Conservation (phyloP, 1,139 yeast genomes). For the Dujonia santamariae region DNA sequence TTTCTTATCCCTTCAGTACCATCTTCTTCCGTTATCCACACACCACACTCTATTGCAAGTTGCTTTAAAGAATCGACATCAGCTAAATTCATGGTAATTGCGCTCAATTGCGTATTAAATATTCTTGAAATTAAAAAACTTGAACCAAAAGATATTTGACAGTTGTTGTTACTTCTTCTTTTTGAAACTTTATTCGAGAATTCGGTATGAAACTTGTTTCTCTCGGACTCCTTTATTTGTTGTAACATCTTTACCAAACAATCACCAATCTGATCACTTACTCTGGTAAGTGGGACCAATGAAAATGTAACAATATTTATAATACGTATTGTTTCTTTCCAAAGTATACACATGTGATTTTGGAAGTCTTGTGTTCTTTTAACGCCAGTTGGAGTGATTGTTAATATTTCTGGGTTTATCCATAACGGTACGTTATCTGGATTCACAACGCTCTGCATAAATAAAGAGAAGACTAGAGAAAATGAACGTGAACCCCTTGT, state of each 20-base stretch:
- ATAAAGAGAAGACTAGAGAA: constrained; percentile 4
- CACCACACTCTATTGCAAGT: constrained; percentile 6
- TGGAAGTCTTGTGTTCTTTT: constrained; percentile 24
- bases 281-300: constrained; percentile 22
- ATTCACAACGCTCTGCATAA: background rate
- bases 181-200: constrained; percentile 19
- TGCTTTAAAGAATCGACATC: constrained; percentile 1
- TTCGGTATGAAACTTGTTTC: constrained; percentile 23
- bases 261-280: constrained; percentile 20
- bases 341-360: constrained; percentile 31
- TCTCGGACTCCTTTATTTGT: constrained; percentile 26
- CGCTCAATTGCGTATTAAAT: constrained; percentile 1
- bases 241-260: constrained; percentile 18
- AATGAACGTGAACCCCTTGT: constrained; percentile 3
- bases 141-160: constrained; percentile 1
- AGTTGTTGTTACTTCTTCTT: background rate
- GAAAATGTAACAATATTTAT: constrained; percentile 31
- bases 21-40: constrained; percentile 4
- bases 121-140: constrained; percentile 7
- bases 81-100: constrained; percentile 1
- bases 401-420: constrained; percentile 34
- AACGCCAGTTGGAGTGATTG: constrained; percentile 15
- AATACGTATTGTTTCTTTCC: constrained; percentile 35
- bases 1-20: constrained; percentile 13
- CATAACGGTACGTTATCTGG: constrained; percentile 25